Evolutionary conservation across 1,284 basidiomycete species (phyloP).

Genomic region (Cystobasidium sp.): DNA sequence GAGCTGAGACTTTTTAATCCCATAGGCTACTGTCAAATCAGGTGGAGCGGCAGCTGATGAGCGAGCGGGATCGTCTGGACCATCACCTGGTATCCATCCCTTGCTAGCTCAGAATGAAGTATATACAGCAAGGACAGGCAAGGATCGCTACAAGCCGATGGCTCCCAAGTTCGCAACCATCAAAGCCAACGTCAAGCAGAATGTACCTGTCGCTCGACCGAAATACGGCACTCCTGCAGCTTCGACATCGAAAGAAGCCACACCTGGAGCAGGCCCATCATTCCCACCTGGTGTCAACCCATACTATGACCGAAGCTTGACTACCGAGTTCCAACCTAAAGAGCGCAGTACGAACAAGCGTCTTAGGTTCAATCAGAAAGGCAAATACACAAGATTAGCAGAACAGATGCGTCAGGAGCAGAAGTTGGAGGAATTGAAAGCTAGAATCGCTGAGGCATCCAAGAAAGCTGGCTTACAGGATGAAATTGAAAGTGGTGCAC

Average conservation of each 20-base stretch:
- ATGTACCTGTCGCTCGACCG: conserved; percentile 14
- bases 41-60: conserved; percentile 36
- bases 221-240: conserved; percentile 20
- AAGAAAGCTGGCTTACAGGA: conserved; percentile 89
- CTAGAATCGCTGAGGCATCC: conserved; percentile 87
- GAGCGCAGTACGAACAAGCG: conserved; percentile 60
- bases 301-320: conserved; percentile 57
- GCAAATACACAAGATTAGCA: conserved; percentile 82
- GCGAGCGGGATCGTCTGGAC: conserved; percentile 57
- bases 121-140: conserved; percentile 61
- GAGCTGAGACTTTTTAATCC: background rate
- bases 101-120: conserved; percentile 61
- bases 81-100: conserved; percentile 63
- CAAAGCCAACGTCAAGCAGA: conserved; percentile 73
- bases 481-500: conserved; percentile 71
- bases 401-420: conserved; percentile 80
- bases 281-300: conserved; percentile 46
- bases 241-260: conserved; percentile 33
- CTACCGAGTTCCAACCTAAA: conserved; percentile 70
- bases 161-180: conserved; percentile 95
- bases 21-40: conserved; percentile 29
- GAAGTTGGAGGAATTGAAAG: conserved; percentile 81
- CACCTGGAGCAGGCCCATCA: conserved; percentile 23
- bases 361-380: conserved; percentile 85
- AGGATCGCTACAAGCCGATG: conserved; percentile 92